Evolutionary conservation across 768 basidiomycete species (phyloP).

Genomic region (Tremella mesenterica): DNA sequence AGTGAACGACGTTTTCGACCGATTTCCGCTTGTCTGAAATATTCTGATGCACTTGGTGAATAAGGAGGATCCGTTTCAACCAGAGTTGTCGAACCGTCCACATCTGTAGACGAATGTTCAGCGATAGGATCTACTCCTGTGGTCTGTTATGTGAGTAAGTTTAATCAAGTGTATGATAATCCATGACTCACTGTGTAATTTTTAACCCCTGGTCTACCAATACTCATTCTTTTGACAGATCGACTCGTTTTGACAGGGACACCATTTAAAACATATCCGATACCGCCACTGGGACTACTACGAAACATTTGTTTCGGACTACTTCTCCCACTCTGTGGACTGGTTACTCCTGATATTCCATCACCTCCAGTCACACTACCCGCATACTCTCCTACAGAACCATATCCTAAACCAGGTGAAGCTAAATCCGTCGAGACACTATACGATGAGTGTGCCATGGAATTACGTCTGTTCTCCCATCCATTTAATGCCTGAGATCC

Average conservation of each 20-base stretch:
- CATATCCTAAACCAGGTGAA: constrained; percentile 34
- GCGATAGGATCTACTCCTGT: constrained; percentile 39
- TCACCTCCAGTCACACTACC: constrained; percentile 10
- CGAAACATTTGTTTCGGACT: constrained; percentile 26
- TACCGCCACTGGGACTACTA: constrained; percentile 30
- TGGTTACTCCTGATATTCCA: constrained; percentile 9
- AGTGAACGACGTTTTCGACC: constrained; percentile 27
- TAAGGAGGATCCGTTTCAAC: constrained; percentile 14
- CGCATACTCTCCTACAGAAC: constrained; percentile 33
- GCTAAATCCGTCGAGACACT: constrained; percentile 17
- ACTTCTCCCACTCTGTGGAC: constrained; percentile 9
- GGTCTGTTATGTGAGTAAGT: constrained; percentile 7
- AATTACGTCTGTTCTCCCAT: constrained; percentile 36
- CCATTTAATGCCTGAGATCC: constrained; percentile 16
- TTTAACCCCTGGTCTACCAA: neutral
- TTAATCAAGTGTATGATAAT: too few relatives aligned
- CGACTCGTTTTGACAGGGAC: constrained; percentile 17
- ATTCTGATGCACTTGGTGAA: constrained; percentile 29
- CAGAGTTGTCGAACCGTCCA: neutral
- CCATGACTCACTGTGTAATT: constrained; percentile 8
- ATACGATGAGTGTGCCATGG: constrained; percentile 27
- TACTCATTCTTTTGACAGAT: neutral
- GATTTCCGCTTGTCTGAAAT: constrained; percentile 24
- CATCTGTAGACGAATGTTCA: constrained; percentile 21
- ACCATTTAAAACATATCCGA: constrained; percentile 36